Evolutionary conservation across 495 filamentous ascomycete genomes (phyloP), one percentile per base, ranked within the genome.

Genomic region (Trichocladium antarcticum): DNA sequence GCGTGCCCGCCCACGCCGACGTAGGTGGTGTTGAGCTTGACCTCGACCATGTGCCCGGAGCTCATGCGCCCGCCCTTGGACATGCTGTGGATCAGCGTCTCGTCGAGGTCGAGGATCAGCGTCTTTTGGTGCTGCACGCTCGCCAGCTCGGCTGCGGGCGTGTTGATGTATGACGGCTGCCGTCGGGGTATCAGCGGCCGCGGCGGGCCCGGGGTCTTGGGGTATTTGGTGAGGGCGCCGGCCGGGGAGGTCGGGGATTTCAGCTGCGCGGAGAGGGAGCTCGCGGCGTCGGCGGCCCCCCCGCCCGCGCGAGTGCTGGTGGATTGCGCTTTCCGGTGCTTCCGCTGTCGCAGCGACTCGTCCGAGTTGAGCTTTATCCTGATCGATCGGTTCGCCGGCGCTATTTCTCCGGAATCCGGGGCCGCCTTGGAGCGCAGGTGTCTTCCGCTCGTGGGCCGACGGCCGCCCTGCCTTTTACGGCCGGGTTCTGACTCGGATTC

Each of bases 21-120:
- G 48, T 79, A 73, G 29, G 78, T 74, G 16, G 77, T 77, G 57
- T 82, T 79, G 41, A 97, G 76, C 58, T 90, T 92, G 55, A 98
- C 92, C 69, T 98, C 92, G 28, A 98, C 90, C 92, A 97, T 97
- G 67, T 98, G 93, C 19, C 92, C 92, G 21, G 85, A 89, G 56
- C 83, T 86, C 88, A 95, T 96, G 35, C 89, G 79, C 31, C 90
- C 89, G 22, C 92, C 92, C 64, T 95, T 96, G 38, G 90, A 87
- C 68, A 96, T 83, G 62, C 88, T 95, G 70, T 98, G 92, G 58
- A 98, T 97, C 44, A 98, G 70, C 0, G 92, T 98, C 61, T 98
- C 92, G 63, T 98, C 92, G 14, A 98, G 78, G 62, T 98, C 92
- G 22, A 98, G 74, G 55, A 98, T 90, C 49, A 98, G 66, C 2